Evolutionary conservation across 768 basidiomycete genomes (phyloP).

Genomic region (Pleurotus tuber-regium): DNA sequence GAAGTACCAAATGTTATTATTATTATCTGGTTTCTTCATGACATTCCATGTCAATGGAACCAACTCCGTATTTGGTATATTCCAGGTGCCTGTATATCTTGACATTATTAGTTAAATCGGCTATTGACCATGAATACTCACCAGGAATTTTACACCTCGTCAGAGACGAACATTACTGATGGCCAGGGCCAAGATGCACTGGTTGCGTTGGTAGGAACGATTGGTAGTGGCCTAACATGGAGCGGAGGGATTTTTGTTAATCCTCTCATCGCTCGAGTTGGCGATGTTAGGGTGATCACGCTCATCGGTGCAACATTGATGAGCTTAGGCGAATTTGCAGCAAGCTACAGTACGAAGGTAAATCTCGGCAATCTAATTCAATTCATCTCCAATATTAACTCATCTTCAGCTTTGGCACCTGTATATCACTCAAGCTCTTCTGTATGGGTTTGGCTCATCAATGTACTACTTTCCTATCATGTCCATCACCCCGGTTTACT

Average conservation of each 20-base stretch:
- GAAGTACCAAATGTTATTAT: constrained; percentile 32
- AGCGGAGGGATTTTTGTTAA: constrained; percentile 44
- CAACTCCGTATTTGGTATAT: constrained; percentile 40
- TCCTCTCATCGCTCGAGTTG: constrained; percentile 31
- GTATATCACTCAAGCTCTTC: constrained; percentile 37
- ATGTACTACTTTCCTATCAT: constrained; percentile 44
- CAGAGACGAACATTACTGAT: constrained; percentile 29
- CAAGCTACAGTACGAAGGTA: constrained; percentile 37
- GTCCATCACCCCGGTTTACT: constrained; percentile 39
- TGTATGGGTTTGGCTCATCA: constrained; percentile 41
- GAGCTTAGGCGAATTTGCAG: constrained; percentile 39
- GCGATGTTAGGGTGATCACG: constrained; percentile 32
- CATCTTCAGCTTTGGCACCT: constrained; percentile 38
- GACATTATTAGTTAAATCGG: too few species aligned
- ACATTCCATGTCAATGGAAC: constrained; percentile 44
- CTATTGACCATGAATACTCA: background rate
- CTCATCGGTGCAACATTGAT: constrained; percentile 34
- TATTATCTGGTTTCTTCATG: constrained; percentile 41
- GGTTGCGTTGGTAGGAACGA: constrained; percentile 39
- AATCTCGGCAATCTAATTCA: too few species aligned
- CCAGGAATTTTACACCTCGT: constrained; percentile 44
- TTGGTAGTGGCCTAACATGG: constrained; percentile 44
- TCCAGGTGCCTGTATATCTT: constrained; percentile 29
- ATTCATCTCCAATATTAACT: background rate
- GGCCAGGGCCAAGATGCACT: constrained; percentile 36